A percentile compares a stretch with the other conserved stretches of the same genome.
These are phyloP conservation scores for Rhododendron simsii DNA, from an alignment of 148 eudicot species.

Conservation along the genomic window DNA sequence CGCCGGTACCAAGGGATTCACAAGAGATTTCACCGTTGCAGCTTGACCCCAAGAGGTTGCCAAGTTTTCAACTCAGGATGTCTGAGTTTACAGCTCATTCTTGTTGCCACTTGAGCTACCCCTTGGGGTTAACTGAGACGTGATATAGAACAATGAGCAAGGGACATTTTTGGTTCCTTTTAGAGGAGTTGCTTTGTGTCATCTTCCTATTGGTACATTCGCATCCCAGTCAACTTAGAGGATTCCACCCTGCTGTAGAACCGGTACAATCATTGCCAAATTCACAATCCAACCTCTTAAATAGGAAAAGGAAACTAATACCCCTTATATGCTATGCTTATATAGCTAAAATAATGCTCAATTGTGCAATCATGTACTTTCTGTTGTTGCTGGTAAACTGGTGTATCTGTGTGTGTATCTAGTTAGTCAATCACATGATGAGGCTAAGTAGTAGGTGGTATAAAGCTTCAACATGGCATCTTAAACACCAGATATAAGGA, in stretches of 20 bases:
- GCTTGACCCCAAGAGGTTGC: neutral
- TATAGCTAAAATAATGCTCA: neutral
- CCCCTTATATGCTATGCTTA: neutral
- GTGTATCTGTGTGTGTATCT: neutral
- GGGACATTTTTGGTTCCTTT: neutral
- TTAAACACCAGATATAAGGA: slow-evolving; percentile 2
- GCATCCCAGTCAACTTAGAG: neutral
- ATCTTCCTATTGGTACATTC: neutral
- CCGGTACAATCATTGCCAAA: slow-evolving; percentile 5
- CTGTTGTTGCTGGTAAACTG: neutral
- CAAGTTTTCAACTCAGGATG: neutral
- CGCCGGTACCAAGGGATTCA: neutral
- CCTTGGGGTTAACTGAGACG: neutral
- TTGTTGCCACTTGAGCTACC: neutral
- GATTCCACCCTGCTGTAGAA: neutral
- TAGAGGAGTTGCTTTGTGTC: slow-evolving; percentile 1
- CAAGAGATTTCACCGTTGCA: neutral
- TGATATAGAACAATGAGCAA: neutral
- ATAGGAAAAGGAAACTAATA: neutral
- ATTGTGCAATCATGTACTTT: neutral
- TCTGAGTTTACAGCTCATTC: neutral
- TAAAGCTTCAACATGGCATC: slow-evolving; percentile 4
- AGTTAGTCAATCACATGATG: neutral
- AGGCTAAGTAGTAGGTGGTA: slow-evolving; percentile 6
- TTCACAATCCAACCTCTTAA: neutral